These are phyloP conservation scores for Aspergillus baeticus DNA, from an alignment of 495 filamentous ascomycete genomes.

Conservation along the genomic window DNA sequence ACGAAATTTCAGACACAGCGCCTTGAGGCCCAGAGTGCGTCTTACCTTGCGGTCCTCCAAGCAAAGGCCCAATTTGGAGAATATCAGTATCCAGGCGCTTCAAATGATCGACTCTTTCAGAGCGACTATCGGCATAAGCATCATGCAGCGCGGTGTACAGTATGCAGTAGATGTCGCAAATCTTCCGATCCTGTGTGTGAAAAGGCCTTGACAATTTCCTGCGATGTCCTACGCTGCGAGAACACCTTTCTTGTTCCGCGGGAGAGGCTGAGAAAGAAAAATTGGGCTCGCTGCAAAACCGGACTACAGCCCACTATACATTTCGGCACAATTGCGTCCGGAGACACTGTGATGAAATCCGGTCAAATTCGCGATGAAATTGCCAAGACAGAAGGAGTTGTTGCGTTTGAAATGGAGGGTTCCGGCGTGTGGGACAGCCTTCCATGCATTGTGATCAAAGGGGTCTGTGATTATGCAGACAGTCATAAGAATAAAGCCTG, in stretches of 20 bases:
- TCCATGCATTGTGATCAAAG: neutral
- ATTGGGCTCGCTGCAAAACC: neutral
- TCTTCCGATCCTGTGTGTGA: neutral
- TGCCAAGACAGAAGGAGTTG: conserved; percentile 18
- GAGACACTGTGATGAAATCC: conserved; percentile 16
- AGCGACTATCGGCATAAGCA: neutral
- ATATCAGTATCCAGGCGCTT: neutral
- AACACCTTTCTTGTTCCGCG: neutral
- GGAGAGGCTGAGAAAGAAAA: neutral
- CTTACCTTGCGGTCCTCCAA: neutral
- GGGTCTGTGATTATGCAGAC: neutral
- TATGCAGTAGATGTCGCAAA: neutral
- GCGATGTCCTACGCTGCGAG: neutral
- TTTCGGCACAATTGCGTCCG: conserved; percentile 17
- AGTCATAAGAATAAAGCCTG: conserved; percentile 2
- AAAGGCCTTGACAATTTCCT: neutral
- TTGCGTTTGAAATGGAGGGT: conserved; percentile 34
- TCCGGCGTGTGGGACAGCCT: neutral
- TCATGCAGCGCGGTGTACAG: neutral
- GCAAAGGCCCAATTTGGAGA: neutral
- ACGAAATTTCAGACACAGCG: neutral
- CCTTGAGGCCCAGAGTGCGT: neutral
- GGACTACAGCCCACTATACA: neutral
- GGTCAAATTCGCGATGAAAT: conserved; percentile 14
- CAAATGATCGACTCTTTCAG: neutral